phyloP scores from a whole-genome alignment of 2,329 filamentous ascomycete genomes.

The Stagonosporopsis vannaccii region DNA sequence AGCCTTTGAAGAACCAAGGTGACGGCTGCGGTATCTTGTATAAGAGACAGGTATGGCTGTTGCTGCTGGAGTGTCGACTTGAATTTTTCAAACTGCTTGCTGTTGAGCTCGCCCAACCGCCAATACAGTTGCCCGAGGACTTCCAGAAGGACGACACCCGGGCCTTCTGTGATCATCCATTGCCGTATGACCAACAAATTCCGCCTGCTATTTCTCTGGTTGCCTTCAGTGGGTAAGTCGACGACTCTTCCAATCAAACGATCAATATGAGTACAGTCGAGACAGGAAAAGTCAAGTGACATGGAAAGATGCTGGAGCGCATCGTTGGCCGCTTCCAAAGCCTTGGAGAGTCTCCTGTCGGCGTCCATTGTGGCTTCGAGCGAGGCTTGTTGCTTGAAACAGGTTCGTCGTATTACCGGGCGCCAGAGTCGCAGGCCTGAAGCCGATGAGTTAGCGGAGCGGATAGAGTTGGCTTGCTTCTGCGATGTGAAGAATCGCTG shows the following conservation, averaged over 20 bases:
- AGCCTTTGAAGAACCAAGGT: constrained; percentile 43
- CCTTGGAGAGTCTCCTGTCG: constrained; percentile 41
- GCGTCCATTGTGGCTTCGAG: constrained; percentile 33
- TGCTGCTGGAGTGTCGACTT: constrained; percentile 39
- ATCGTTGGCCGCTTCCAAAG: constrained; percentile 44
- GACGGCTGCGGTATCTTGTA: constrained; percentile 34
- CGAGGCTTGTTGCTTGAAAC: constrained; percentile 9
- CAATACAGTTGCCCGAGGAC: constrained; percentile 47
- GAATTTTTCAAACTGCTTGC: constrained; percentile 48
- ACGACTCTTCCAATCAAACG: constrained; percentile 43
- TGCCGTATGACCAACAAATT: constrained; percentile 44
- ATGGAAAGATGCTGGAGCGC: constrained; percentile 46
- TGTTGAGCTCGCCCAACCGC: constrained; percentile 46
- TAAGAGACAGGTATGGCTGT: constrained; percentile 36
- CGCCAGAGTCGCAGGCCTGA: too few species aligned
- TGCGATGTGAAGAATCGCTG: constrained; percentile 17
- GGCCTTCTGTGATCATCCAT: constrained; percentile 46
- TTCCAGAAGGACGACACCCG: constrained; percentile 42
- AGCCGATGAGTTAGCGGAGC: background rate
- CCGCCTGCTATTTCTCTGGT: constrained; percentile 45
- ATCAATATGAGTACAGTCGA: constrained; percentile 47
- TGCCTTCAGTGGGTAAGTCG: constrained; percentile 46
- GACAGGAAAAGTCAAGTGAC: constrained; percentile 37
- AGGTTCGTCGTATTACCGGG: constrained; percentile 7
- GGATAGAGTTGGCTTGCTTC: background rate